Evolutionary conservation across 23 red algal genomes (phyloP), one percentile per base, ranked within the genome.

Genomic region (Chondrus crispus): DNA sequence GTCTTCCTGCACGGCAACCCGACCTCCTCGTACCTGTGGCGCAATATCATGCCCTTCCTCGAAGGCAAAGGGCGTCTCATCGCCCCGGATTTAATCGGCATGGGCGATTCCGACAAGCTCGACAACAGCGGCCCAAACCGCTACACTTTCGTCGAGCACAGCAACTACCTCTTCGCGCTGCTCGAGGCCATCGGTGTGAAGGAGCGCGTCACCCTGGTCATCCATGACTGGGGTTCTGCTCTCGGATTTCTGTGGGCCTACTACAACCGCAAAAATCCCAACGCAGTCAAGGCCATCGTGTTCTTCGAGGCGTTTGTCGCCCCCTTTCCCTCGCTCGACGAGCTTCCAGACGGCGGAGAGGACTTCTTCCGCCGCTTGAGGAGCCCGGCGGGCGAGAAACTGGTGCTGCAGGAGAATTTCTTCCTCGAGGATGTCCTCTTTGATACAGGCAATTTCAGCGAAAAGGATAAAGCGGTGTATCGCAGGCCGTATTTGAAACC

Each of bases 1-100:
- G 37, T 77, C 13, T 77, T 77, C 71, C 71, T 77, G n/a, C 71
- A 77, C 22, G 71, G 71, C 37, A 77, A 77, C 43, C 71, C 71
- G 29, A 77, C 71, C 37, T 77, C 71, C 12, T 77, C 71, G 26
- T 77, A 39, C 20, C 71, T 77, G 9, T 77, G 71, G 71, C 37
- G 71, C 37, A 77, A 77, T 22, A 48, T 77, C 43, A 26, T 77
- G 9, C 71, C 71, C 0, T 38, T 24, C 16, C 38, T 77, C 71
- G 71, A 77, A 44, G 26, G 26, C 13, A 10, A 35, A 20, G 71
- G 71, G 32, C 71, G 71, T 26, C 37, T 77, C 9, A 77, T 77
- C 19, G 71, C 44, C 37, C 71, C 71, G 7, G 71, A 77, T 48
- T 38, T 77, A 9, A 77, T 77, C 13, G 71, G 71, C 44, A 46